Conservation (phyloP, 352 stramenopile species). For the Albugo candida region DNA sequence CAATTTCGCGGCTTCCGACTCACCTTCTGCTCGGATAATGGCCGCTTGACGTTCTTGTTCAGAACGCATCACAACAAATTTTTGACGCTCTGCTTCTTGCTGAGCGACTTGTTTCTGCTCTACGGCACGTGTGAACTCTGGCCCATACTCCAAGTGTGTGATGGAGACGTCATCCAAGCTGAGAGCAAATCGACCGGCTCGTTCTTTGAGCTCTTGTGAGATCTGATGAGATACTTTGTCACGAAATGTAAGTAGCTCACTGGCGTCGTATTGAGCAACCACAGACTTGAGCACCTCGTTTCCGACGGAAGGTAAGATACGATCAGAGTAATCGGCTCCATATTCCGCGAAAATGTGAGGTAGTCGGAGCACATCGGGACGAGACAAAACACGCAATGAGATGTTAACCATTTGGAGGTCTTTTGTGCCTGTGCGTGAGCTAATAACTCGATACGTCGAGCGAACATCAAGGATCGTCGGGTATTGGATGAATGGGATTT, state of each 20-base stretch:
- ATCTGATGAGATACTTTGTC: constrained; percentile 96
- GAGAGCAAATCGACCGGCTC: constrained; percentile 94
- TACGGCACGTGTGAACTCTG: constrained; percentile 99
- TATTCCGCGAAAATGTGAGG: constrained; percentile 95
- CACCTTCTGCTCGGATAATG: constrained; percentile 89
- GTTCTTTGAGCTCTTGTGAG: constrained; percentile 89
- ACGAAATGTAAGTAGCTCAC: constrained; percentile 97
- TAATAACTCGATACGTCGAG: constrained; percentile 94
- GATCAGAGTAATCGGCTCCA: constrained; percentile 95
- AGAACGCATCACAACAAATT: constrained; percentile 97
- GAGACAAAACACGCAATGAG: constrained; percentile 90
- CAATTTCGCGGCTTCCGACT: constrained; percentile 94
- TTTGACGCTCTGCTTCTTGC: constrained; percentile 98
- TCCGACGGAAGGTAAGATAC: constrained; percentile 97
- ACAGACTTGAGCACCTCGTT: constrained; percentile 90
- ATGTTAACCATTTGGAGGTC: constrained; percentile 99
- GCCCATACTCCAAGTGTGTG: constrained; percentile 97
- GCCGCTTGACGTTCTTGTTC: constrained; percentile 93
- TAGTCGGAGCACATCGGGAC: constrained; percentile 88
- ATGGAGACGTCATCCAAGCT: constrained; percentile 99
- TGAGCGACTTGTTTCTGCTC: constrained; percentile 99
- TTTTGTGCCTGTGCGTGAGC: constrained; percentile 93
- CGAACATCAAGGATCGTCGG: constrained; percentile 97
- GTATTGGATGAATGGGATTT: constrained; percentile 95
- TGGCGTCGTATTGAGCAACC: constrained; percentile 97